These are phyloP conservation scores for Suillus weaverae DNA, from an alignment of 768 basidiomycete genomes.

Conservation along the genomic window DNA sequence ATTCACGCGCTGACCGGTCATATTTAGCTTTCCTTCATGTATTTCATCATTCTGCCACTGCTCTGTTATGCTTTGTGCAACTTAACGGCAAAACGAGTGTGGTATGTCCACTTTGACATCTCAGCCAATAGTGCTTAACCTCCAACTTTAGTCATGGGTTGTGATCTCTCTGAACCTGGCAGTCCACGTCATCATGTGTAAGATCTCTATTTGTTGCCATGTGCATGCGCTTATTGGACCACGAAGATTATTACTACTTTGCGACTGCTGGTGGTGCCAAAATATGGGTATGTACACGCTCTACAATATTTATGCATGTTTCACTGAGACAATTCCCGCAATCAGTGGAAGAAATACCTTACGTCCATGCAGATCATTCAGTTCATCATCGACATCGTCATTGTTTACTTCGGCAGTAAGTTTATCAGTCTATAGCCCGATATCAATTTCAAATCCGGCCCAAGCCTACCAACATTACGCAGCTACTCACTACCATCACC, in stretches of 20 bases:
- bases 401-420: slow-evolving; percentile 95
- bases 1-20: slow-evolving; percentile 9
- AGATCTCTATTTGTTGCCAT: slow-evolving; percentile 32
- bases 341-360: slow-evolving; percentile 97
- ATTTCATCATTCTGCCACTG: slow-evolving; percentile 98
- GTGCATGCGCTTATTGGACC: background rate
- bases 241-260: slow-evolving; percentile 95
- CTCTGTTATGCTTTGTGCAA: slow-evolving; percentile 91
- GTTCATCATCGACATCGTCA: slow-evolving; percentile 87
- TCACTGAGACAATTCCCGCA: slow-evolving; percentile 4
- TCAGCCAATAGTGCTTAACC: slow-evolving; percentile 3
- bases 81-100: slow-evolving; percentile 93
- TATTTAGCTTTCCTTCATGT: slow-evolving; percentile 90
- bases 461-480: slow-evolving; percentile 83
- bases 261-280: slow-evolving; percentile 95
- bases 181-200: slow-evolving; percentile 98
- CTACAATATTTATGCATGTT: background rate
- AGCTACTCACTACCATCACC: slow-evolving; percentile 52
- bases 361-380: slow-evolving; percentile 97
- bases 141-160: slow-evolving; percentile 81
- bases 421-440: slow-evolving; percentile 21
- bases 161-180: slow-evolving; percentile 87
- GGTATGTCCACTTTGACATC: slow-evolving; percentile 47
- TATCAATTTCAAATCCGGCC: slow-evolving; percentile 11
- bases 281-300: slow-evolving; percentile 74